Percentiles rank a stretch among this genome's conserved stretches.
These are phyloP conservation scores for Carex pumila DNA, from an alignment of 176 grass and related monocot species.

Conservation along the genomic window DNA sequence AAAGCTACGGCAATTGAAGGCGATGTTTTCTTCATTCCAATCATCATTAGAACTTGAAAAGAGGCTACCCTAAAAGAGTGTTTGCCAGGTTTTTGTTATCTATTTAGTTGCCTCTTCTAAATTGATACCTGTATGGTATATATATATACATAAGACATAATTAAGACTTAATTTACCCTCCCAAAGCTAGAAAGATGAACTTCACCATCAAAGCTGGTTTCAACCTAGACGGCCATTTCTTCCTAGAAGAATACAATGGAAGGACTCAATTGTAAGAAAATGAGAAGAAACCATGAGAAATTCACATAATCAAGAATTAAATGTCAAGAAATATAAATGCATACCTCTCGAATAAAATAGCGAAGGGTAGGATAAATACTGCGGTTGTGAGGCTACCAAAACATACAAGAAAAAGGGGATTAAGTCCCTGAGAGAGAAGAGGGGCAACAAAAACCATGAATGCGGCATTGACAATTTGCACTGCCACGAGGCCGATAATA, in stretches of 20 bases:
- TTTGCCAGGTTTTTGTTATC: not conserved
- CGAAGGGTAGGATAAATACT: slow-evolving; percentile 42
- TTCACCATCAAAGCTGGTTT: slow-evolving; percentile 27
- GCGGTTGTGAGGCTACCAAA: slow-evolving; percentile 52
- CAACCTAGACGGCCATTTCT: slow-evolving; percentile 55
- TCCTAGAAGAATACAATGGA: slow-evolving; percentile 25
- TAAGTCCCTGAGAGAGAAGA: slow-evolving; percentile 49
- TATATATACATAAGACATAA: not conserved
- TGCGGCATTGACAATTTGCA: slow-evolving; percentile 50
- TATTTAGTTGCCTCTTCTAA: slow-evolving; percentile 1
- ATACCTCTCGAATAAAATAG: slow-evolving; percentile 53
- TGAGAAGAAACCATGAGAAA: not conserved
- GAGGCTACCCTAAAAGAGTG: not conserved
- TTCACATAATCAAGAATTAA: not conserved
- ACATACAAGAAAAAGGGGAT: slow-evolving; percentile 61
- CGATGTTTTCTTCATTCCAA: slow-evolving; percentile 69
- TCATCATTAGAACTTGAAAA: slow-evolving; percentile 53
- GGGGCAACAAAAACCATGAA: slow-evolving; percentile 69
- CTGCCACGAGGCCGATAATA: slow-evolving; percentile 43
- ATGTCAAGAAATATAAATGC: not conserved
- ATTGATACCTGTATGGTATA: not conserved
- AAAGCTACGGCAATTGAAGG: slow-evolving; percentile 59
- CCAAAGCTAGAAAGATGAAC: slow-evolving; percentile 48
- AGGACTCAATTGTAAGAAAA: not conserved
- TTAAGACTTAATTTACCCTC: slow-evolving; percentile 34